Base-by-base conservation (phyloP, 2,329 filamentous ascomycete species). In the Sclerotinia glacialis region DNA sequence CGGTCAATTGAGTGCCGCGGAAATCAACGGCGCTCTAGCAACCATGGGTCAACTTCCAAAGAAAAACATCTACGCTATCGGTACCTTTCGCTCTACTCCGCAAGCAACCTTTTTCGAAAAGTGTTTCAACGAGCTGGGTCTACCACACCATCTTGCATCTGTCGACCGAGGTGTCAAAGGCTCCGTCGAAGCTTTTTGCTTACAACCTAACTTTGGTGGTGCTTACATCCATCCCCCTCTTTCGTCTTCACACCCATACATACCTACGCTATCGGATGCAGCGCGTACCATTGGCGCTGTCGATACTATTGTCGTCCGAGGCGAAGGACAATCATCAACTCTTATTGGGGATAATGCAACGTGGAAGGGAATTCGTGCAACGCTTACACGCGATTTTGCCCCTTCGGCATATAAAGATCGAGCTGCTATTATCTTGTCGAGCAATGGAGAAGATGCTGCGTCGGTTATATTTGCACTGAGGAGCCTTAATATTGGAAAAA, bases 31-130 rank as follows among this genome's bases (percentile, higher is more conserved):
- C 56, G 89, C 90, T 5, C 79, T 95, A 40, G 87, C 91, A 64
- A 87, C 90, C 67, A 88, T 96, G 77, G 91, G 91, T 2, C 90
- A 93, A 73, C 83, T 95, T 62, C 90, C 90, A 1, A 92, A 89
- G 77, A 90, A 89, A 72, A 88, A 88, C 72, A 88, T 95, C 59
- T 95, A 93, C 73, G 91, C 90, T 52, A 91, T 95, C 71, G 91
- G 88, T 68, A 90, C 86, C 66, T 87, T 88, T n/a, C 80, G 83
- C 54, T 81, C 80, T 26, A 91, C 86, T 2, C 89, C 90, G 0
- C 89, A 92, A 74, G 90, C 90, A 5, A 89, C 90, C 69, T 96
- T 96, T 76, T 94, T 93, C 76, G 91, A 93, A 74, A 96, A 91
- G 73, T 91, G 89, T 72, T 89, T 91, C 77, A 91, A 91, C 72